Evolutionary conservation across 495 filamentous ascomycete genomes (phyloP), one percentile per base, ranked within the genome.

Genomic region (Monascus purpureus): DNA sequence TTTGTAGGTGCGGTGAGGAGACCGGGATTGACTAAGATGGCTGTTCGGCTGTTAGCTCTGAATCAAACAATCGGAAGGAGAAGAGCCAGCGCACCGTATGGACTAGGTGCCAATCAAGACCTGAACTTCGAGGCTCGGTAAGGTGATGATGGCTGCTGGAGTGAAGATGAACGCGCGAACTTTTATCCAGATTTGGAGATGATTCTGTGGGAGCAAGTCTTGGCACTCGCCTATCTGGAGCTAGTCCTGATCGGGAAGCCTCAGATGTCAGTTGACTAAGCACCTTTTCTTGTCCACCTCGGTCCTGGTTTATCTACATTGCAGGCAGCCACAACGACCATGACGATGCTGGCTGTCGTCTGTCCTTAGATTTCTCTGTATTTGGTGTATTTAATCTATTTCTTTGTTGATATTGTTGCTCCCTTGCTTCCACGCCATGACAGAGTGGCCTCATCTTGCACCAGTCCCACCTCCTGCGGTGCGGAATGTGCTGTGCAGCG

Each of bases 401-500:
- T 29, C 6, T 17, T 8, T 12, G 6, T 7, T 7, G 25, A 7
- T 8, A 9, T 19, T 29, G 1, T 32, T 3, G 13, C 19, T 27
- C 17, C 26, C n/a, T 15, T 27, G 8, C 2, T 7, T 25, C 38
- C 1, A 12, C 19, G 29, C 35, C 43, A 64, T 61, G 56, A 45
- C 68, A 50, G 42, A 50, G 18, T 62, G 82, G 13, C 83, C 83
- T 16, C 63, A 71, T 16, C 66, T 93, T 49, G 82, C 80, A 24
- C 65, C 80, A 3, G 82, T 86, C 40, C 86, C 85, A 14, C 66
- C 75, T 26, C 56, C 68, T n/a, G 56, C 59, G 32, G 72, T 84
- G 56, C 71, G 76, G 40, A 67, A 69, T 18, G 67, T 66, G 35
- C 64, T 92, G 19, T 57, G 65, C 6, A 67, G 74, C 1, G 56